Evolutionary conservation across 495 filamentous ascomycete genomes (phyloP).

Genomic region (Letharia lupina): DNA sequence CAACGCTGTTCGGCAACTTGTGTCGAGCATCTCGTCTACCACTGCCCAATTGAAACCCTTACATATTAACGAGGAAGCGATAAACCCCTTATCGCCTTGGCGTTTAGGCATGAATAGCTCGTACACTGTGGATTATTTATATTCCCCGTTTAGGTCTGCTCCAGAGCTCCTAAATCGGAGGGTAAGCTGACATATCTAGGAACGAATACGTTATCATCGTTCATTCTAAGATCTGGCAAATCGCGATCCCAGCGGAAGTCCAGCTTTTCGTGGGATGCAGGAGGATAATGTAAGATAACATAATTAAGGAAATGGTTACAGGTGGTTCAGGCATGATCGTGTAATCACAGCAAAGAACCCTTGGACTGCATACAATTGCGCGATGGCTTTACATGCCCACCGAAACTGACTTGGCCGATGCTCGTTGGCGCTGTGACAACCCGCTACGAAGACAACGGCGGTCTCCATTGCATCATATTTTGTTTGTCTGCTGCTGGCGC

Average conservation of each 20-base stretch:
- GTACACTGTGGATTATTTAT: too few relatives aligned
- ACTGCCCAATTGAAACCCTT: too few relatives aligned
- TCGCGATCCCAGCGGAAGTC: background rate
- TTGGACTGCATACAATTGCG: background rate
- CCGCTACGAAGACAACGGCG: background rate
- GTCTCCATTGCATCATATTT: background rate
- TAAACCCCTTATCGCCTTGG: too few relatives aligned
- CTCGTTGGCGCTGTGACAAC: background rate
- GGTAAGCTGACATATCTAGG: background rate
- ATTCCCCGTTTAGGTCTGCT: background rate
- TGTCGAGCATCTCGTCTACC: too few relatives aligned
- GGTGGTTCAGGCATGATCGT: background rate
- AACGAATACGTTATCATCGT: background rate
- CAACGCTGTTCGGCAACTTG: too few relatives aligned
- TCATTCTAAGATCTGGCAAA: background rate
- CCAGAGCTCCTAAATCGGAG: background rate
- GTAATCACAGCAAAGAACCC: background rate
- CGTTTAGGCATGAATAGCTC: too few relatives aligned
- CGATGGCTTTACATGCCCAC: background rate
- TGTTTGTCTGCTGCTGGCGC: background rate
- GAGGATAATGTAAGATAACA: background rate
- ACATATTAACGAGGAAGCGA: too few relatives aligned
- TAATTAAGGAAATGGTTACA: background rate
- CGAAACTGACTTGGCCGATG: background rate
- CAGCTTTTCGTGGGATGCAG: background rate